These are phyloP conservation scores for Globisporangium orthogonon DNA, from an alignment of 352 stramenopile species.

Conservation along the genomic window DNA sequence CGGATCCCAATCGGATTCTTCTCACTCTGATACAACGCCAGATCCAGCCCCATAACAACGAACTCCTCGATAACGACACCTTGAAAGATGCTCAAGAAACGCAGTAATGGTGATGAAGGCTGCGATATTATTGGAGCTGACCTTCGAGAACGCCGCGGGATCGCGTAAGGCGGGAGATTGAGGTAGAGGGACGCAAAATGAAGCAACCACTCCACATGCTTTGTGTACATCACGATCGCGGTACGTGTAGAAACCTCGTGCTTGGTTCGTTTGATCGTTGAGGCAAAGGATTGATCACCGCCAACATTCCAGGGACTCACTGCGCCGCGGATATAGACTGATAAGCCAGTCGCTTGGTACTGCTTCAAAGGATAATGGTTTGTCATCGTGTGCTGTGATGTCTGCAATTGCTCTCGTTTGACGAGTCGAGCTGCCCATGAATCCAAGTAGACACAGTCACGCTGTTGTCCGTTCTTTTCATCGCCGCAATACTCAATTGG, in stretches of 20 bases:
- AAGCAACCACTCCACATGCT: slow-evolving; percentile 73
- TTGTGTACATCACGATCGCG: slow-evolving; percentile 66
- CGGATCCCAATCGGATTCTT: slow-evolving; percentile 55
- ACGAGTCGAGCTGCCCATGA: slow-evolving; percentile 8
- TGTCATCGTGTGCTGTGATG: not conserved
- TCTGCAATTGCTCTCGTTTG: slow-evolving; percentile 3
- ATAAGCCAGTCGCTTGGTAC: slow-evolving; percentile 31
- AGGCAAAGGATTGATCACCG: slow-evolving; percentile 3
- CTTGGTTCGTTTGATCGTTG: slow-evolving; percentile 25
- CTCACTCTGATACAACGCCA: slow-evolving; percentile 68
- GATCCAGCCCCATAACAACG: slow-evolving; percentile 51
- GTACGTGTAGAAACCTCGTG: slow-evolving; percentile 49
- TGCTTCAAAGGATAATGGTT: slow-evolving; percentile 12
- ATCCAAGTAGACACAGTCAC: slow-evolving; percentile 13
- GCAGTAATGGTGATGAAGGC: not conserved
- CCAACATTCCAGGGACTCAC: slow-evolving; percentile 20
- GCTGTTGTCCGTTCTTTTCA: not conserved
- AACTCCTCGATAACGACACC: slow-evolving; percentile 50
- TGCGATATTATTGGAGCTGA: too few species aligned
- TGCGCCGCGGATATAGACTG: slow-evolving; percentile 35
- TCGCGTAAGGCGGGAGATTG: slow-evolving; percentile 20
- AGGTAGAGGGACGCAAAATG: slow-evolving; percentile 44
- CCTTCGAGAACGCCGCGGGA: slow-evolving; percentile 16
- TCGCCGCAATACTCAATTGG: slow-evolving; percentile 30
- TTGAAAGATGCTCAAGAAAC: slow-evolving; percentile 28